Evolutionary conservation across 73 alveolate species (phyloP), one percentile per base, ranked within the genome.

Genomic region (Paramecium caudatum): DNA sequence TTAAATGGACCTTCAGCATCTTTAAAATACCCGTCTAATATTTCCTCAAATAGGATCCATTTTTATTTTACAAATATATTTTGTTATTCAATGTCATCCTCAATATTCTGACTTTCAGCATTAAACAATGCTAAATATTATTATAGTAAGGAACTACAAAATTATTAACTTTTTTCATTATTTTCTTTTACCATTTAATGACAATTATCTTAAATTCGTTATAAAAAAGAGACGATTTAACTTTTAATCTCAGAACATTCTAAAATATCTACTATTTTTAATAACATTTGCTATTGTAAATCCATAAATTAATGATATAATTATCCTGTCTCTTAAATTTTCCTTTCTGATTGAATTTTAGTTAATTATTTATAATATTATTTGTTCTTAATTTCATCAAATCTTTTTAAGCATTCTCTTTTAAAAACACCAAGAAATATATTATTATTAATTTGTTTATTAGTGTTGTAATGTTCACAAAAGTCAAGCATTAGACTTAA

Each of bases 1-100:
- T 65, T 65, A 16, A 32, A 25, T 33, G 83, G 83, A 25, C 83
- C 83, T 5, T 13, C 32, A 3, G 83, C 47, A 65, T 65, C 83
- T 65, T 65, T 65, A 4, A 65, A 15, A 15, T 65, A 65, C 7
- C 50, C 49, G 8, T 65, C 50, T 13, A 65, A 32, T 15, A 65
- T 65, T 33, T 65, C 83, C 17, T 65, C 83, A 32, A 65, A 65
- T n/a, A 30, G 34, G 1, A 33, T 49, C 49, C 83, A 30, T 30
- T 65, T 65, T 6, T 33, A 36, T 65, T 65, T 33, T 0, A 65
- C 34, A 32, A 65, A 65, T 12, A 65, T 65, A 13, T 65, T 49
- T n/a, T 65, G 27, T 36, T 65, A 65, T 65, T 65, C 10, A 10
- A 65, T 65, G 1, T 32, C 49, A 4, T 65, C 83, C 10, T 65